phyloP scores from a whole-genome alignment of 2,329 filamentous ascomycete genomes.

The Ophiostoma ips region DNA sequence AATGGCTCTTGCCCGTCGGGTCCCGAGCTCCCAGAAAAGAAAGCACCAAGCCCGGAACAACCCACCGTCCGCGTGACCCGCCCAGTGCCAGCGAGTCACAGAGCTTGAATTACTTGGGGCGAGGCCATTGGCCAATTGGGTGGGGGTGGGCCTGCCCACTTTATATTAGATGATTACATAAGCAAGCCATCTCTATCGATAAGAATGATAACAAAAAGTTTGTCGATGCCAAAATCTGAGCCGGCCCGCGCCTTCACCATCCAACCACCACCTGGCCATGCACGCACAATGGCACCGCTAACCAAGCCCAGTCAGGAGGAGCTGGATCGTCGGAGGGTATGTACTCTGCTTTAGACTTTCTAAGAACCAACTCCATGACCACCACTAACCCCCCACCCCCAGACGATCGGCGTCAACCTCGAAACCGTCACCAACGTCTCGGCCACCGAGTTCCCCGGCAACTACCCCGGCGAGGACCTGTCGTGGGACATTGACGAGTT shows the following conservation, averaged over 20 bases:
- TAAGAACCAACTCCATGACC: not conserved
- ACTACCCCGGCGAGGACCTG: constrained; percentile 73
- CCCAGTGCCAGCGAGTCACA: constrained; percentile 11
- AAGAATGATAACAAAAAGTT: constrained; percentile 3
- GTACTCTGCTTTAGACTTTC: constrained; percentile 7
- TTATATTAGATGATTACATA: not conserved
- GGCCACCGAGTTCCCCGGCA: constrained; percentile 83
- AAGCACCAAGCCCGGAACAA: constrained; percentile 10
- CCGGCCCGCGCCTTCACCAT: not conserved
- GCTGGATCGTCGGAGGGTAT: constrained; percentile 47
- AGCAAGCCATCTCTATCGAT: not conserved
- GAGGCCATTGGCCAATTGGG: constrained; percentile 8
- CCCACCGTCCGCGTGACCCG: constrained; percentile 9
- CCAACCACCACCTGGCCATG: constrained; percentile 1
- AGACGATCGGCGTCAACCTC: constrained; percentile 76
- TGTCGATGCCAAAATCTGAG: not conserved
- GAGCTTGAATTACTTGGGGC: constrained; percentile 12
- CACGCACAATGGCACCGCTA: constrained; percentile 27
- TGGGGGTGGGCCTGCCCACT: not conserved
- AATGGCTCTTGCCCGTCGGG: constrained; percentile 11
- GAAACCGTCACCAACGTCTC: constrained; percentile 84
- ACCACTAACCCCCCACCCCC: constrained; percentile 2
- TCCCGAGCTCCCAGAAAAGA: constrained; percentile 13
- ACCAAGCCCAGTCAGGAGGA: constrained; percentile 38
- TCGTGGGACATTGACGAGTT: constrained; percentile 33